Evolutionary conservation across 148 eudicot species (phyloP).

Genomic region (Arctostaphylos glauca): DNA sequence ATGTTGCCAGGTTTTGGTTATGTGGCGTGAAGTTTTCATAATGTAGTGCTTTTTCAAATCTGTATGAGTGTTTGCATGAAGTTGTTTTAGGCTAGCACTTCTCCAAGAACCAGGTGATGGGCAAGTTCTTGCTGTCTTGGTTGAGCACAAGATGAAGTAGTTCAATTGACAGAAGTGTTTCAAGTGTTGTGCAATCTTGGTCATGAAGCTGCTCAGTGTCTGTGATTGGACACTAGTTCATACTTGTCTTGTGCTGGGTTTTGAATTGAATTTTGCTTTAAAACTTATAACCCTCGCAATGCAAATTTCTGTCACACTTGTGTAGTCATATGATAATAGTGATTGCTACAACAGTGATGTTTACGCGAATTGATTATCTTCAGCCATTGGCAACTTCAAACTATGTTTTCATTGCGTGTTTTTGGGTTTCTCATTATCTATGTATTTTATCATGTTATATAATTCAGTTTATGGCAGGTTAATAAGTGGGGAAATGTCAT

Average conservation of each 20-base stretch:
- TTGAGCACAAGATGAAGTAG: background rate
- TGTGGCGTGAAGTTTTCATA: background rate
- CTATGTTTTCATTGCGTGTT: background rate
- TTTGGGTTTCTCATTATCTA: background rate
- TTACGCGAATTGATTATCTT: background rate
- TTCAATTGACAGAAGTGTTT: conserved; percentile 4
- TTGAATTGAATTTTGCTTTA: background rate
- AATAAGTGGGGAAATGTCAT: conserved; percentile 93
- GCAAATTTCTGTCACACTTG: background rate
- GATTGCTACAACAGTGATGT: background rate
- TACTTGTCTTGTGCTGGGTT: background rate
- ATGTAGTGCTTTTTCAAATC: background rate
- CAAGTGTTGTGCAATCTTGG: background rate
- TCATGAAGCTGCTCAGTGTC: background rate
- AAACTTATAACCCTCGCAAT: background rate
- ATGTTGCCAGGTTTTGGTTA: background rate
- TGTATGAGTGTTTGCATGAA: background rate
- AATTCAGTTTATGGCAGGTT: conserved; percentile 59
- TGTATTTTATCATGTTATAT: conserved; percentile 26
- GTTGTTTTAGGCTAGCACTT: background rate
- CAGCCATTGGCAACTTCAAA: background rate
- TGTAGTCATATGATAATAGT: background rate
- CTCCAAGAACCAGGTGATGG: background rate
- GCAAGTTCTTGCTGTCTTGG: background rate
- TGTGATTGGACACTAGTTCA: background rate